phyloP scores from a whole-genome alignment of 495 filamentous ascomycete genomes.

The Tirmania nivea region DNA sequence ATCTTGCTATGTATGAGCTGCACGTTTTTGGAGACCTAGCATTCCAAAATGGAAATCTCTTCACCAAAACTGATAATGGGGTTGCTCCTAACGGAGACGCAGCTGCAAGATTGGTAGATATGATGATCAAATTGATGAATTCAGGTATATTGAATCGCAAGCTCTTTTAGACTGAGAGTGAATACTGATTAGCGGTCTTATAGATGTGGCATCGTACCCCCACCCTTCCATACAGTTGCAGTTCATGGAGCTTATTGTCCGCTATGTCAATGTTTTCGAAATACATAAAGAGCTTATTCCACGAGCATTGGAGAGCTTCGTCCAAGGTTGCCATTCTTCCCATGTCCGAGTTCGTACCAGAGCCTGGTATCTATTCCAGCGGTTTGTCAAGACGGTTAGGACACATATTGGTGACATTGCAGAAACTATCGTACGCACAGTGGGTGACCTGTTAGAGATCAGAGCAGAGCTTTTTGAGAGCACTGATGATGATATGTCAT shows the following conservation, averaged over 20 bases:
- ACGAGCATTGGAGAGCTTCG: conserved; percentile 76
- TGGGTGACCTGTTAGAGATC: conserved; percentile 71
- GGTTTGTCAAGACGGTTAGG: conserved; percentile 74
- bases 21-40: conserved; percentile 87
- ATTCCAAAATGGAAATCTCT: conserved; percentile 61
- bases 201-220: conserved; percentile 18
- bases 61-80: conserved; percentile 36
- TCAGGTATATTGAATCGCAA: conserved; percentile 37
- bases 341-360: conserved; percentile 65
- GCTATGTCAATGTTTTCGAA: conserved; percentile 86
- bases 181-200: not conserved
- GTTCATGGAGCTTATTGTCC: conserved; percentile 94
- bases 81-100: conserved; percentile 40
- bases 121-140: conserved; percentile 89
- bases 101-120: conserved; percentile 53
- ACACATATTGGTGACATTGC: conserved; percentile 68
- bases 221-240: conserved; percentile 85
- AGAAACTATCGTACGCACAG: conserved; percentile 70
- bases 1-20: conserved; percentile 92
- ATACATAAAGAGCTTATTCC: conserved; percentile 55
- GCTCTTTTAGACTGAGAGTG: not conserved
- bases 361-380: conserved; percentile 91
- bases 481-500: conserved; percentile 61
- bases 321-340: conserved; percentile 66
- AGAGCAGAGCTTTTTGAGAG: conserved; percentile 60